Conservation (phyloP, 1,284 basidiomycete genomes). For the Trichosporon asahii region DNA sequence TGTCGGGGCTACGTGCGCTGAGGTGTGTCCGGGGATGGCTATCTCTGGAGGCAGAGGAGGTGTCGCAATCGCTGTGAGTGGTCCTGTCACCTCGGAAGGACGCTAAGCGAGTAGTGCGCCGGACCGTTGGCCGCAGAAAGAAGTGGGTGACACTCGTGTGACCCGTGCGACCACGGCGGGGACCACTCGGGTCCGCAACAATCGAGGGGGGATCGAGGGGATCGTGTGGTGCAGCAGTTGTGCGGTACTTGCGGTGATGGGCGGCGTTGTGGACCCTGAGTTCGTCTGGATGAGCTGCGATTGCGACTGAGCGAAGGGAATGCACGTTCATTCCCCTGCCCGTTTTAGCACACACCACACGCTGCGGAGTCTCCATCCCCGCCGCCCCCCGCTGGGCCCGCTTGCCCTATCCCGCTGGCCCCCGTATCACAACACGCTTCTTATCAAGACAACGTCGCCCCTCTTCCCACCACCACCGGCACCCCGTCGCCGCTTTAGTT, state of each 20-base stretch:
- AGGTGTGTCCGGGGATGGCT: not conserved
- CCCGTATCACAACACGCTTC: not conserved
- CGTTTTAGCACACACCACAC: not conserved
- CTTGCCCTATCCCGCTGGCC: not conserved
- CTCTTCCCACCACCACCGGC: too few species aligned
- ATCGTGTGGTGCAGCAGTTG: not conserved
- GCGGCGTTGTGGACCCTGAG: not conserved
- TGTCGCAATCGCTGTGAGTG: too few species aligned
- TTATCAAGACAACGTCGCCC: not conserved
- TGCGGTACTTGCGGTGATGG: too few species aligned
- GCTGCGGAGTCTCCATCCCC: conserved; percentile 2
- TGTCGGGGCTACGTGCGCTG: conserved; percentile 1
- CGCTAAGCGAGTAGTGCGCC: conserved; percentile 2
- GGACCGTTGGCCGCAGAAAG: not conserved
- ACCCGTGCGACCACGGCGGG: not conserved
- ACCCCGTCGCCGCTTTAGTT: not conserved
- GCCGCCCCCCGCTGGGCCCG: not conserved
- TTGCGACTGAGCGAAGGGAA: not conserved
- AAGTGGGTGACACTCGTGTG: conserved; percentile 6
- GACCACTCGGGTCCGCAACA: conserved; percentile 3
- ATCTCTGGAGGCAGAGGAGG: not conserved
- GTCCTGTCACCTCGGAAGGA: not conserved
- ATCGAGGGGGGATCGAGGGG: too few species aligned
- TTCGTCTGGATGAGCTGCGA: not conserved
- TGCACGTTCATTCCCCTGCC: not conserved